Base-by-base conservation (phyloP, 2,329 filamentous ascomycete species). In the Metarhizium guizhouense region DNA sequence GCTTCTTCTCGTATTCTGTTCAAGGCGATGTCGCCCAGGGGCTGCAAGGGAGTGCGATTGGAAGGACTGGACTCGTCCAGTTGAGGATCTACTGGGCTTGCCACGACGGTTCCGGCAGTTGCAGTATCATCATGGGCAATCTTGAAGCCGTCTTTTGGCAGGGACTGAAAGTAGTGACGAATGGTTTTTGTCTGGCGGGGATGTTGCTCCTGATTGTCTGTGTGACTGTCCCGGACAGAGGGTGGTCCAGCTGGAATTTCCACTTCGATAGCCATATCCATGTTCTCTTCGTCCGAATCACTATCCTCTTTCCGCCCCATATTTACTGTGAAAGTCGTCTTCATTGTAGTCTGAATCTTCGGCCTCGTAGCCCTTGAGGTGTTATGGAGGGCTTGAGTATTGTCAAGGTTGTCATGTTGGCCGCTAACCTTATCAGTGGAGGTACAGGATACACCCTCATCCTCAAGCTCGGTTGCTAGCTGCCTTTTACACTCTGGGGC, bases 101-200 rank as follows among this genome's bases (percentile, higher is more conserved):
- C 42, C n/a, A 18, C 3, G 3, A n/a, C 6, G 13, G 38, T 36
- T 30, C 14, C 36, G 0, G 13, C 18, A n/a, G 64, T 70, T 45
- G 68, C 68, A 16, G 70, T 71, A 40, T 68, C 62, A 59, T 72
- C 70, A 30, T 59, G 65, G 52, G 67, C 67, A 60, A 72, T 72
- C 18, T 67, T 58, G 47, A 72, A 68, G 18, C 63, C 61, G 16
- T 62, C 50, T 14, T 59, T 55, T 13, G 54, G 54, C 16, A 54
- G 59, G 7, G 63, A 59, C 30, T 58, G 63, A 42, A 72, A 67
- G 58, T 70, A 72, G 36, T 57, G 61, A 34, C 65, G 61, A 54
- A 72, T 72, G 16, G 61, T 63, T 29, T 56, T 36, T 47, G 47
- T 16, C 29, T 11, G 20, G 45, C 42, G 11, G 10, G 38, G 16